These are phyloP conservation scores for Aspergillus transmontanensis DNA, from an alignment of 2,329 filamentous ascomycete genomes.

Conservation along the genomic window DNA sequence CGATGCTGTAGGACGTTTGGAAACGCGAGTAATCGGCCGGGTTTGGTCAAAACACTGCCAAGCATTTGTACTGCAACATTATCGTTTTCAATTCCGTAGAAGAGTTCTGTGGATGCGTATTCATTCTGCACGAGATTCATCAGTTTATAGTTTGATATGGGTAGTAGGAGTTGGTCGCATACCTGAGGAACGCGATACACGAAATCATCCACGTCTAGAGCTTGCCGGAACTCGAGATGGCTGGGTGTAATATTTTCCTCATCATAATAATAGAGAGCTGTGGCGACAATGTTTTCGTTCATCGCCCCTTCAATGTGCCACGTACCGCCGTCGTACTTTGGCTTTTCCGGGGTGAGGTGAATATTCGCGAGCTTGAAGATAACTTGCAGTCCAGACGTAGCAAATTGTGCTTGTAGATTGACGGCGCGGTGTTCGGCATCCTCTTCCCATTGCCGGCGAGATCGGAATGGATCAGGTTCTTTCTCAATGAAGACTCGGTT, in stretches of 20 bases:
- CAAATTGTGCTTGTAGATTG: conserved; percentile 30
- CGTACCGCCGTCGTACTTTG: conserved; percentile 51
- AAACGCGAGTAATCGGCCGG: conserved; percentile 14
- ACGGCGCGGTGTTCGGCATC: not conserved
- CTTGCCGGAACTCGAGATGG: conserved; percentile 53
- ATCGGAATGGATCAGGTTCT: not conserved
- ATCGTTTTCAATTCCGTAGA: conserved; percentile 10
- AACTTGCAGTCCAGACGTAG: conserved; percentile 36
- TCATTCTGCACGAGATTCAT: not conserved
- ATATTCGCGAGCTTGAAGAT: conserved; percentile 67
- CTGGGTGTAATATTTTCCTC: conserved; percentile 61
- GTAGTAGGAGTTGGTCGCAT: not conserved
- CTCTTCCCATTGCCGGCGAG: not conserved
- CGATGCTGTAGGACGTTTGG: conserved; percentile 23
- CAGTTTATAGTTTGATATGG: not conserved
- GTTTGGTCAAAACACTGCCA: conserved; percentile 3
- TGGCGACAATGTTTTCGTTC: conserved; percentile 67
- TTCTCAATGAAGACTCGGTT: not conserved
- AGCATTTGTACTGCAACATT: conserved; percentile 5
- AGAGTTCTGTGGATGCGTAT: not conserved
- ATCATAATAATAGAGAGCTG: conserved; percentile 67
- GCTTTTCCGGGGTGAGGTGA: conserved; percentile 60
- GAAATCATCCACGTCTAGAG: not conserved
- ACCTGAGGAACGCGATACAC: not conserved
- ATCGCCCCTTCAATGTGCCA: conserved; percentile 50